Evolutionary conservation across 2,329 filamentous ascomycete species (phyloP), one percentile per base, ranked within the genome.

Genomic region (Fusarium oxysporum): DNA sequence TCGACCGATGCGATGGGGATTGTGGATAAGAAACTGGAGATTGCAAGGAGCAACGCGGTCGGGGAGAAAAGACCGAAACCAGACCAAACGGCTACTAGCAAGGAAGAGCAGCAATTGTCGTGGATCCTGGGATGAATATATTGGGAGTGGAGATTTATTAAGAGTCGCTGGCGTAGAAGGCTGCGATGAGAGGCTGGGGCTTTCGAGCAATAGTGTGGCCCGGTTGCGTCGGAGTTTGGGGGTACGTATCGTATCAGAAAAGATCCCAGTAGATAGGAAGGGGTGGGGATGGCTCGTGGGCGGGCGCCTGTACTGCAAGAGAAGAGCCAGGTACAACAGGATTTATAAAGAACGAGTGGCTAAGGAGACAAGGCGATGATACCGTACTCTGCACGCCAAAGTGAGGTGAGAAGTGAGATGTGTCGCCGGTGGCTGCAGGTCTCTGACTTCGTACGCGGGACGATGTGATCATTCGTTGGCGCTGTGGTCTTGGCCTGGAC

Each of bases 61-160:
- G 65, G 66, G 70, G 58, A 74, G 59, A 33, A 37, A 55, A 57
- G 57, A 70, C 68, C 72, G 61, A 72, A 72, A 78, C 61, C 62
- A 71, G 71, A 65, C 68, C 70, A 75, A 73, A 73, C 70, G 72
- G 71, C 54, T 65, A 68, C 78, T 76, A 76, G 74, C 77, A 79
- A 79, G 78, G 78, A 74, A 77, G 63, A 60, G 44, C 37, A 66
- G 61, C 68, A 71, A 73, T 66, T 32, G 37, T 62, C 72, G 74
- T 68, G 66, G 69, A 66, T 63, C 72, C 55, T 68, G 62, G 65
- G 74, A 66, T 62, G 72, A 75, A 73, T 76, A 78, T 75, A 77
- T 79, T 75, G 70, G 32, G 69, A 45, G 79, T 77, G 80, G 77
- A 75, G 75, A 78, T 76, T 70, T 66, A 60, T 70, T 62, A 58